Evolutionary conservation across 1,139 yeast species (phyloP).

Genomic region (Magnusiomyces tetraspermus): DNA sequence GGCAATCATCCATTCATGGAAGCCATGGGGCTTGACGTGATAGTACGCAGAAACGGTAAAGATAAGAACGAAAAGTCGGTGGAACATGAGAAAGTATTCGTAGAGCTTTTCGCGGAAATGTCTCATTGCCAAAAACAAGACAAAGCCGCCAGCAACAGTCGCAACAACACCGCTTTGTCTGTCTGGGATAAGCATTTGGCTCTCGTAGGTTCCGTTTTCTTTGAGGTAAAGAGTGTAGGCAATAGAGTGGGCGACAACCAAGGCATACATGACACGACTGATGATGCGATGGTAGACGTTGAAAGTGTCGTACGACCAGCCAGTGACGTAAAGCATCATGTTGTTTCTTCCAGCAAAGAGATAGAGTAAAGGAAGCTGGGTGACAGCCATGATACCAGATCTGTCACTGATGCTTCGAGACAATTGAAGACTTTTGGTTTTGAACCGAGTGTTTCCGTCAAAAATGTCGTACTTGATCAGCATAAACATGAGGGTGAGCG

Average conservation of each 20-base stretch:
- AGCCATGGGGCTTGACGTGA: slow-evolving; percentile 35
- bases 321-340: slow-evolving; percentile 51
- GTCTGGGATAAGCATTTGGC: too few species aligned
- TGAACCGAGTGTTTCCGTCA: slow-evolving; percentile 32
- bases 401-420: slow-evolving; percentile 52
- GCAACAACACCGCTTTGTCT: slow-evolving; percentile 58
- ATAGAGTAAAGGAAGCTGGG: slow-evolving; percentile 43
- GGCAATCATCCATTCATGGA: slow-evolving; percentile 36
- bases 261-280: slow-evolving; percentile 44
- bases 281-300: slow-evolving; percentile 59
- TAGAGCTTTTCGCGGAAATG: slow-evolving; percentile 47
- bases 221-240: too few species aligned
- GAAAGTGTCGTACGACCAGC: slow-evolving; percentile 57
- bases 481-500: slow-evolving; percentile 35
- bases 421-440: slow-evolving; percentile 32
- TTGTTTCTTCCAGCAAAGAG: slow-evolving; percentile 63
- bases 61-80: slow-evolving; percentile 39
- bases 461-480: slow-evolving; percentile 36
- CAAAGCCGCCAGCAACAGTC: slow-evolving; percentile 33
- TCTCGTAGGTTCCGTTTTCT: too few species aligned
- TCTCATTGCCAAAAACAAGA: slow-evolving; percentile 42
- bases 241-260: slow-evolving; percentile 33
- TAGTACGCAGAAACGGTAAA: slow-evolving; percentile 39
- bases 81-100: slow-evolving; percentile 55
- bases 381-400: slow-evolving; percentile 43